A percentile compares a stretch with the other conserved stretches of the same genome.
These are phyloP conservation scores for Penicillium sp. DNA, from an alignment of 2,329 filamentous ascomycete species.

Conservation along the genomic window DNA sequence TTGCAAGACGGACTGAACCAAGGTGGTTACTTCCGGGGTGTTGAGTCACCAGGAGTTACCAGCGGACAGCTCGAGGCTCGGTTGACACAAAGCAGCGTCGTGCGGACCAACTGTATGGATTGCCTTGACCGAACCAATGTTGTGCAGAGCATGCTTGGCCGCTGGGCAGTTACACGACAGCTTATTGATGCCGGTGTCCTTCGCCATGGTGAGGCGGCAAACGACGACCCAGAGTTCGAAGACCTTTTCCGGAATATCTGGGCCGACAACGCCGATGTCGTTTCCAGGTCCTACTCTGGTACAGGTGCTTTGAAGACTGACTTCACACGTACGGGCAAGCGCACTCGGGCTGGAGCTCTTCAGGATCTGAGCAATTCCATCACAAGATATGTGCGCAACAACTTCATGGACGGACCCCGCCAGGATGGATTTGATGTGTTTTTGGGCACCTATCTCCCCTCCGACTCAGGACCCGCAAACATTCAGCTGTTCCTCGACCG, in stretches of 20 bases:
- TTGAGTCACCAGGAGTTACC: constrained; percentile 70
- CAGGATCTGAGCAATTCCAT: constrained; percentile 85
- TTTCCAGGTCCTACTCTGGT: constrained; percentile 87
- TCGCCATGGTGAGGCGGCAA: constrained; percentile 67
- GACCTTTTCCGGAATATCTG: constrained; percentile 92
- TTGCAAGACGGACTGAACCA: constrained; percentile 68
- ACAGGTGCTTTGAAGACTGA: constrained; percentile 98
- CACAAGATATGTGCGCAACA: constrained; percentile 86
- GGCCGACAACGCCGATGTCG: constrained; percentile 96
- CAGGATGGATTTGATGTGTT: constrained; percentile 97
- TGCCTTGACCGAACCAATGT: constrained; percentile 97
- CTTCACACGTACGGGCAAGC: constrained; percentile 85
- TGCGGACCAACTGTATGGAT: constrained; percentile 99
- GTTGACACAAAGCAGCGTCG: constrained; percentile 77
- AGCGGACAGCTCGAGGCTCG: constrained; percentile 73
- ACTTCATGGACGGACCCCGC: constrained; percentile 86
- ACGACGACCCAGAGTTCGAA: constrained; percentile 77
- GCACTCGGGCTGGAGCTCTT: constrained; percentile 77
- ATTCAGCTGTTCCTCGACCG: constrained; percentile 75
- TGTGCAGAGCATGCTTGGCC: constrained; percentile 92
- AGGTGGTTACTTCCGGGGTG: constrained; percentile 87
- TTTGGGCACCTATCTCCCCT: constrained; percentile 76
- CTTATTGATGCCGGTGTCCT: constrained; percentile 79
- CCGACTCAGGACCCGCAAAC: constrained; percentile 63
- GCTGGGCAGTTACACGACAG: constrained; percentile 82